These are phyloP conservation scores for Rhizopus sp. DNA, from an alignment of 371 early-diverging fungal species.

Conservation along the genomic window DNA sequence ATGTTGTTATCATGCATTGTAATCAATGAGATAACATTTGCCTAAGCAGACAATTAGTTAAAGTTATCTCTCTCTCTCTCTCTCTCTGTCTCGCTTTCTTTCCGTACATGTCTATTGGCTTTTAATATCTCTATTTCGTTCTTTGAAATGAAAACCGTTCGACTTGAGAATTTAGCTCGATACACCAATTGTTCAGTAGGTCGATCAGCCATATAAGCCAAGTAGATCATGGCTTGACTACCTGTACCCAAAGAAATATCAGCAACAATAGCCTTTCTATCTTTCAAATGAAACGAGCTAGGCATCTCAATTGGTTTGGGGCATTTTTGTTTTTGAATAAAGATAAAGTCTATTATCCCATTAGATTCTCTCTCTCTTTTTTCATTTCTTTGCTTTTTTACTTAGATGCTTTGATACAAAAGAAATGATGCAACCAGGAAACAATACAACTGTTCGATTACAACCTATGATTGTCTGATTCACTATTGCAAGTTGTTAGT, in stretches of 20 bases:
- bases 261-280: not conserved
- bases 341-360: constrained; percentile 1
- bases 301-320: not conserved
- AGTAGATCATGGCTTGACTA: constrained; percentile 5
- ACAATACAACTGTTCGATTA: constrained; percentile 11
- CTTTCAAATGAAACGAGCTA: not conserved
- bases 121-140: constrained; percentile 9
- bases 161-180: not conserved
- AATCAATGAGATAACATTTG: constrained; percentile 11
- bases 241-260: not conserved
- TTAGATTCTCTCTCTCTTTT: not conserved
- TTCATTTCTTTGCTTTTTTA: not conserved
- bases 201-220: constrained; percentile 1
- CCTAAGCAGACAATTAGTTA: constrained; percentile 1
- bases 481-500: constrained; percentile 8
- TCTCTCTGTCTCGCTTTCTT: not conserved
- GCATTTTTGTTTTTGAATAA: constrained; percentile 4
- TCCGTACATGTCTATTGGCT: constrained; percentile 18
- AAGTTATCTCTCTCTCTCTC: too few species aligned
- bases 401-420: constrained; percentile 16
- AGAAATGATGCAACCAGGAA: constrained; percentile 10
- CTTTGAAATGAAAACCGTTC: not conserved
- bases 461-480: constrained; percentile 8
- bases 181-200: constrained; percentile 8
- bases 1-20: not conserved